Evolutionary conservation across 2,329 filamentous ascomycete genomes (phyloP), one percentile per base, ranked within the genome.

Genomic region (Conoideocrella luteorostrata): DNA sequence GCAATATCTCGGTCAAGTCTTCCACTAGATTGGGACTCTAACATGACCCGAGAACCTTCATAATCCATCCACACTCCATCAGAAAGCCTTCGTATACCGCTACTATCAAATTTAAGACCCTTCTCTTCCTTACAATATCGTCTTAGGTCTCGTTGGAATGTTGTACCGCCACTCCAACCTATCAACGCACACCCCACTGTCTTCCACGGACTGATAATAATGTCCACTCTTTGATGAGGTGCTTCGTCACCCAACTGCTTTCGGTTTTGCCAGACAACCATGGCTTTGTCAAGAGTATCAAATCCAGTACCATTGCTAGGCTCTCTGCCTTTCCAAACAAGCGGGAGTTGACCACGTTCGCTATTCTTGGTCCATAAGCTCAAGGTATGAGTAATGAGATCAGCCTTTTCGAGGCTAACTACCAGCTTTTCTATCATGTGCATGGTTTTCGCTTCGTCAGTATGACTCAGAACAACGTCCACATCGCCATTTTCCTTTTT

Each of bases 151-250:
- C 91, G 73, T 68, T 96, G 80, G 53, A 96, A 97, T 0, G 89
- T 96, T 0, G 84, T 95, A 2, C 82, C 91, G 1, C 89, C 87
- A 13, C 79, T 84, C 93, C 91, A 97, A 2, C 89, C 90, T 15
- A 91, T 67, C 4, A 97, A 75, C 0, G 90, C 91, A 53, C 89
- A 96, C 0, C 93, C 91, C 0, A 86, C 81, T 0, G 88, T 95
- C 44, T 82, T 83, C 87, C 91, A 96, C 0, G 90, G 88, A 18
- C 80, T 82, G 48, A 97, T 72, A 52, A 97, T 91, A 46, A 97
- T 95, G 58, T 97, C 91, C 1, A 97, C 90, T 36, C 91, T 75
- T 17, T 89, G 79, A 58, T 95, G 91, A 1, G 77, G 74, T n/a
- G 46, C 39, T 13, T 7, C 13, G 4, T 30, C 5, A 4, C 33